Evolutionary conservation across 1,284 basidiomycete species (phyloP).

Genomic region (Cutaneotrichosporon spelunceum): DNA sequence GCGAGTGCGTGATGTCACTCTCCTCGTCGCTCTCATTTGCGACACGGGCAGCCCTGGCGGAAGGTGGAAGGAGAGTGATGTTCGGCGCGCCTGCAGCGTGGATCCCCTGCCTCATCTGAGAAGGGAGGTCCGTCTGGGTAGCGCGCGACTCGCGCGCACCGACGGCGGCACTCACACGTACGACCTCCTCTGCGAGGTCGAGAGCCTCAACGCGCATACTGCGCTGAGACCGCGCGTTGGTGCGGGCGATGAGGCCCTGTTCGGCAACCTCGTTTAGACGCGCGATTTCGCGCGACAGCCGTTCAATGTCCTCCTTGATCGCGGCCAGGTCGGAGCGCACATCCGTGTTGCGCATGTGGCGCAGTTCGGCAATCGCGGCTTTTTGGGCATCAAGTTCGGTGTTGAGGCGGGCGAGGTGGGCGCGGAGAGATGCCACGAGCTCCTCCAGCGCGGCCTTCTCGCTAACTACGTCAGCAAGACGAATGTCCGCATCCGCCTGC

Average conservation of each 20-base stretch:
- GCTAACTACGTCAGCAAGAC: slow-evolving; percentile 61
- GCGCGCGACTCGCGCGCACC: slow-evolving; percentile 9
- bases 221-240: slow-evolving; percentile 26
- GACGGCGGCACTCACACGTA: slow-evolving; percentile 31
- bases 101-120: slow-evolving; percentile 41
- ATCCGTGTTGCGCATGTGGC: slow-evolving; percentile 35
- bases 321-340: slow-evolving; percentile 57
- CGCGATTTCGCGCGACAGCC: slow-evolving; percentile 73
- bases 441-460: slow-evolving; percentile 85
- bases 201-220: slow-evolving; percentile 21
- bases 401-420: slow-evolving; percentile 71
- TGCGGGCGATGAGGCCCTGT: slow-evolving; percentile 69
- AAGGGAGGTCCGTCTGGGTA: slow-evolving; percentile 23
- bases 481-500: slow-evolving; percentile 23
- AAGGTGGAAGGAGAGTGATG: slow-evolving; percentile 30
- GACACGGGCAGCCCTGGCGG: slow-evolving; percentile 11
- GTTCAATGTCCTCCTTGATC: slow-evolving; percentile 54
- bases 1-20: slow-evolving; percentile 3
- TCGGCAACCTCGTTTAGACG: slow-evolving; percentile 77
- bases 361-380: slow-evolving; percentile 62
- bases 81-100: slow-evolving; percentile 32
- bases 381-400: slow-evolving; percentile 71
- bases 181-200: slow-evolving; percentile 30
- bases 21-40: slow-evolving; percentile 10
- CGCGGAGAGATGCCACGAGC: slow-evolving; percentile 65